Percentiles rank a stretch among this genome's conserved stretches.
phyloP scores from a whole-genome alignment of 148 eudicot genomes.

The Rhododendron molle region DNA sequence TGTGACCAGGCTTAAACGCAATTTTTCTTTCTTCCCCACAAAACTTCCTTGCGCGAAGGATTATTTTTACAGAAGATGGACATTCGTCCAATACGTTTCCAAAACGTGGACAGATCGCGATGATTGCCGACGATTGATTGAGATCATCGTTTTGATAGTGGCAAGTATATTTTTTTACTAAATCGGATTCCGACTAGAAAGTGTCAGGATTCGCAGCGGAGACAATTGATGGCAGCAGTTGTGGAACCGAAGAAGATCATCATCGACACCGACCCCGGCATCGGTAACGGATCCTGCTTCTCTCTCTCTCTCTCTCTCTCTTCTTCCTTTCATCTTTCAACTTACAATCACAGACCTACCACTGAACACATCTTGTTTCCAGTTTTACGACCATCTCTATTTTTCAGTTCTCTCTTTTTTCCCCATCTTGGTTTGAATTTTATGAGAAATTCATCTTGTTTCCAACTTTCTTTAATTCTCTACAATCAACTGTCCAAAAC shows the following conservation, averaged over 20 bases:
- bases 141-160: not conserved
- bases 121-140: no score
- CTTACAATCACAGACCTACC: not conserved
- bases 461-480: not conserved
- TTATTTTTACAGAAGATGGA: no score
- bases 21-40: no score
- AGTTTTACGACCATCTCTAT: not conserved
- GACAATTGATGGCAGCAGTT: not conserved
- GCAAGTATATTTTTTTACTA: not conserved
- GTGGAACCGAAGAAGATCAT: slow-evolving; percentile 36
- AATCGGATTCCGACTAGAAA: not conserved
- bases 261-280: slow-evolving; percentile 58
- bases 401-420: no score
- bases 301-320: no score
- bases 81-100: no score
- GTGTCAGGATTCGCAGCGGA: not conserved
- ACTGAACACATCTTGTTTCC: not conserved
- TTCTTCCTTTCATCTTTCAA: not conserved
- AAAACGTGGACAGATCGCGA: no score
- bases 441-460: not conserved
- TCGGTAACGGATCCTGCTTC: slow-evolving; percentile 24
- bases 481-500: not conserved
- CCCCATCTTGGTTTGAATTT: not conserved
- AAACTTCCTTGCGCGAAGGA: no score
- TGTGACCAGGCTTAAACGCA: no score